These are phyloP conservation scores for Ceratocystis lukuohia DNA, from an alignment of 2,329 filamentous ascomycete species.

Conservation along the genomic window DNA sequence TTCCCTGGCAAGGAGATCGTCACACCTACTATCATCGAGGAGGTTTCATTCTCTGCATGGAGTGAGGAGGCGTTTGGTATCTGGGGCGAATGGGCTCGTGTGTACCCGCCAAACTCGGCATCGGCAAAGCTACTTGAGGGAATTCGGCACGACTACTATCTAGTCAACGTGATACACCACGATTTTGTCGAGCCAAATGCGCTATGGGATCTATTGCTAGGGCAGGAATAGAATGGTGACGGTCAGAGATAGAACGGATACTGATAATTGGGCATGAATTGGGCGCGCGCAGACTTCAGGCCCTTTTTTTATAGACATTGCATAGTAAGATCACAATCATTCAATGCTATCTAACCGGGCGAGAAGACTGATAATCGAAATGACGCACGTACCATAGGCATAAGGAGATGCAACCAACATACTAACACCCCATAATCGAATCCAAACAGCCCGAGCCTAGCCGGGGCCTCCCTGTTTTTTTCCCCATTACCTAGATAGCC, in stretches of 20 bases:
- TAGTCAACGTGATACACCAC: constrained; percentile 84
- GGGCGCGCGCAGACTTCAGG: too few species aligned
- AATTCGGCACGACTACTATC: constrained; percentile 59
- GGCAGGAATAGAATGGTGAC: constrained; percentile 25
- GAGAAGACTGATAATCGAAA: background rate
- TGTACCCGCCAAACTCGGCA: constrained; percentile 63
- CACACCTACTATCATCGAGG: constrained; percentile 91
- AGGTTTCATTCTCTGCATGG: constrained; percentile 88
- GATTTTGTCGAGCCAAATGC: constrained; percentile 58
- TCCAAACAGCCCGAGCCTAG: too few species aligned
- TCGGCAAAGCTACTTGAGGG: constrained; percentile 58
- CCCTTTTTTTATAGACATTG: background rate
- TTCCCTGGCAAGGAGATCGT: constrained; percentile 94
- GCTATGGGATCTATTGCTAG: constrained; percentile 53
- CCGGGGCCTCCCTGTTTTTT: too few species aligned
- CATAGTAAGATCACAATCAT: background rate
- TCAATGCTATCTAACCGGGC: background rate
- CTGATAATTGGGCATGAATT: too few species aligned
- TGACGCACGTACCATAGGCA: background rate
- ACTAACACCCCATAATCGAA: too few species aligned
- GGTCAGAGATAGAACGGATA: background rate
- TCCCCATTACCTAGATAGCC: background rate
- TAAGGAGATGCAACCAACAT: background rate
- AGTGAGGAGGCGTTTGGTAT: constrained; percentile 91
- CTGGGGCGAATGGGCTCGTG: constrained; percentile 83